phyloP scores from a whole-genome alignment of 768 basidiomycete species.

The Rossbeevera mucosa region DNA sequence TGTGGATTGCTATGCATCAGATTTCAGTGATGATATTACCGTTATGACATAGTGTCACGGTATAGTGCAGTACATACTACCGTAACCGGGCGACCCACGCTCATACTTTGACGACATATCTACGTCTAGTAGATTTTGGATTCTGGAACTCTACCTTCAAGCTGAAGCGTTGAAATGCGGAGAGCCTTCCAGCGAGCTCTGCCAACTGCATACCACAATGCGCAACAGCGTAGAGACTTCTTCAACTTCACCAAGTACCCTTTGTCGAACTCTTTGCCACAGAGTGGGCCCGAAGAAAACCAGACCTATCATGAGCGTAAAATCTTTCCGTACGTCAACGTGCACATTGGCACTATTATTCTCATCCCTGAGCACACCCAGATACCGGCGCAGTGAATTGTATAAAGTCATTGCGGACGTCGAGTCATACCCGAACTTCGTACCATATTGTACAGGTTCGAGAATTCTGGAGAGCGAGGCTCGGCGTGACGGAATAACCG shows the following conservation, averaged over 20 bases:
- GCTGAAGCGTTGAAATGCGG: slow-evolving; percentile 17
- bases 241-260: slow-evolving; percentile 53
- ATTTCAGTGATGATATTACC: not conserved
- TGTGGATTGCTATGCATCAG: not conserved
- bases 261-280: slow-evolving; percentile 37
- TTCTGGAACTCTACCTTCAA: not conserved
- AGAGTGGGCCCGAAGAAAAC: slow-evolving; percentile 29
- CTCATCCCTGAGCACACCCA: slow-evolving; percentile 30
- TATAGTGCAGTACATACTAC: too few species aligned
- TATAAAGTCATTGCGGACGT: slow-evolving; percentile 88
- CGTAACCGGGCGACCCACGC: not conserved
- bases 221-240: slow-evolving; percentile 29
- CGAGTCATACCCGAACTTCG: slow-evolving; percentile 75
- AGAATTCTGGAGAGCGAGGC: slow-evolving; percentile 45
- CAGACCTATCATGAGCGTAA: slow-evolving; percentile 80
- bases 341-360: slow-evolving; percentile 3
- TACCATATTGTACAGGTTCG: slow-evolving; percentile 84
- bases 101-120: not conserved
- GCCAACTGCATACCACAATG: not conserved
- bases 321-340: slow-evolving; percentile 74
- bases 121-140: not conserved
- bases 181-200: slow-evolving; percentile 9
- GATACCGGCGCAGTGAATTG: slow-evolving; percentile 73
- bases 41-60: not conserved
- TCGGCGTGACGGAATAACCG: slow-evolving; percentile 33